Percentiles rank a stretch among this genome's conserved stretches.
Conservation (phyloP, 106 monocot genomes). For the Dioscorea alata region DNA sequence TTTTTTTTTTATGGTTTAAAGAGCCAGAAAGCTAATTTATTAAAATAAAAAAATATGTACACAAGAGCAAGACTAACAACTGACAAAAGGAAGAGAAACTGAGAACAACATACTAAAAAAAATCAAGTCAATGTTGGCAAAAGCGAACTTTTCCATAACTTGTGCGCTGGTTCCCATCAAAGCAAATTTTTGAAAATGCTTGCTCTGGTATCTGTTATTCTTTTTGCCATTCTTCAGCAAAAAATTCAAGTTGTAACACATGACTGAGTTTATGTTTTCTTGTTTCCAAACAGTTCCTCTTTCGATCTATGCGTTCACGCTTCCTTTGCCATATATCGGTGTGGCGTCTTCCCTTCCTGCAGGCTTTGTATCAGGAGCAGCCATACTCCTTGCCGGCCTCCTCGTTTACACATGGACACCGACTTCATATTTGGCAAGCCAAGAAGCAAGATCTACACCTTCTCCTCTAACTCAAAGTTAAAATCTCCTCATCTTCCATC, state of each 20-base stretch:
- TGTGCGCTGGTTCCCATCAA: no score
- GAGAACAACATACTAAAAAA: no score
- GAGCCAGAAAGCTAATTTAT: no score
- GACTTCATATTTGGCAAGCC: neutral
- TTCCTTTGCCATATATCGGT: constrained; percentile 88
- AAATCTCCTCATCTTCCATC: neutral
- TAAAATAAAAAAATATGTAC: no score
- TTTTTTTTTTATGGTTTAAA: no score
- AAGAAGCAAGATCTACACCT: neutral
- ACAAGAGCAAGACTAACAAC: no score
- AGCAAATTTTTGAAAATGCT: no score
- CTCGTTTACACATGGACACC: constrained; percentile 66
- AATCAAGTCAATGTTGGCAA: no score
- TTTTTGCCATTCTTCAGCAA: neutral
- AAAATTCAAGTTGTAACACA: neutral
- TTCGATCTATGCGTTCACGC: constrained; percentile 92
- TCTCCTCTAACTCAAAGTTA: neutral
- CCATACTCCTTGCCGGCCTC: constrained; percentile 63
- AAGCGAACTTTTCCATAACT: no score
- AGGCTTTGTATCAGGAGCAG: constrained; percentile 69
- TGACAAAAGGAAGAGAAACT: no score
- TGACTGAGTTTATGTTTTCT: neutral
- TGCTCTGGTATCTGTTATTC: no score
- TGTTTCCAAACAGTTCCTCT: constrained; percentile 67
- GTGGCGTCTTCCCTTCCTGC: constrained; percentile 54